Evolutionary conservation across 768 basidiomycete genomes (phyloP), one percentile per base, ranked within the genome.

Genomic region (Collybiopsis confluens): DNA sequence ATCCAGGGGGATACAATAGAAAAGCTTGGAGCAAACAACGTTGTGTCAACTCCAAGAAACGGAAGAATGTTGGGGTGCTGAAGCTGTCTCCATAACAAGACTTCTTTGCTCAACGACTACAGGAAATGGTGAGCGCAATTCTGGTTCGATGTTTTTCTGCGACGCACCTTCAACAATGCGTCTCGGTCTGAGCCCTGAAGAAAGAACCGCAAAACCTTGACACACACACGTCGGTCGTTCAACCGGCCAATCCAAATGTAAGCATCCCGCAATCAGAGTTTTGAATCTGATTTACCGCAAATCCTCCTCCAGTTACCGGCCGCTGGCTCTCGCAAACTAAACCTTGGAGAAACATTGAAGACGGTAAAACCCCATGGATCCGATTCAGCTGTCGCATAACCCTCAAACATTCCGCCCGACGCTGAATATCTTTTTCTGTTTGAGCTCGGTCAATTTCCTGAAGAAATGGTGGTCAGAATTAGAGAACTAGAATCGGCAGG

Each of bases 1-100:
- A 73, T 72, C 72, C 72, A 74, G 21, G 65, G 74, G 2, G 74
- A 74, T 40, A 75, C 65, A 15, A 77, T 61, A 30, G 62, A 61
- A 23, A 66, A 27, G 44, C 64, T 55, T n/a, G 47, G 28, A 20
- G 42, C 44, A 35, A 52, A 52, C 9, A 46, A 37, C 26, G 58
- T 56, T 13, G 64, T 43, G 41, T 56, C 58, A 23, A 65, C 41
- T 1, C 70, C 70, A 23, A 64, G 65, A 44, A 70, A 68, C 4
- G 68, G 70, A 18, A 70, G 55, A 11, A 68, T 51, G 45, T 68
- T 67, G 16, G 58, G 63, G 57, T 69, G 67, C 0, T 64, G 62
- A 16, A 70, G 55, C 43, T 71, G 69, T 26, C 63, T 62, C 70
- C 67, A 71, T n/a, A 64, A 52, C 20, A 62, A 55, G 1, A 58